Evolutionary conservation across 768 basidiomycete genomes (phyloP).

Genomic region (Mycena polygramma): DNA sequence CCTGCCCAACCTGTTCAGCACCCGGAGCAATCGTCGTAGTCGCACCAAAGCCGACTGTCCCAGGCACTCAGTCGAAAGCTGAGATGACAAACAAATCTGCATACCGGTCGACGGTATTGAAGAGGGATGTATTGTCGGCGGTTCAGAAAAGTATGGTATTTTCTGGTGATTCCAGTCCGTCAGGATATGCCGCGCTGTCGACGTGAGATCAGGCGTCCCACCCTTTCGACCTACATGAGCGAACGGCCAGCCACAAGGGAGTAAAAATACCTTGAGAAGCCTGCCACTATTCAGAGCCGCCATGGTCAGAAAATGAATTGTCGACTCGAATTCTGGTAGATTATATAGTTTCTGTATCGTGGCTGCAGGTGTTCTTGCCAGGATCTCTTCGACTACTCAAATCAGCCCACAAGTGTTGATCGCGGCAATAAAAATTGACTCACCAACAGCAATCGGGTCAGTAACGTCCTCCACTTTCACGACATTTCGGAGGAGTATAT

Average conservation of each 20-base stretch:
- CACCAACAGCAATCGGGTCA: slow-evolving; percentile 91
- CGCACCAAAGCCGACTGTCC: slow-evolving; percentile 42
- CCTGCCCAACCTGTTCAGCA: slow-evolving; percentile 85
- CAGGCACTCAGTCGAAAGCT: slow-evolving; percentile 36
- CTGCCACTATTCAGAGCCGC: slow-evolving; percentile 86
- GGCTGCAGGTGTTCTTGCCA: slow-evolving; percentile 74
- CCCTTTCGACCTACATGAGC: slow-evolving; percentile 62
- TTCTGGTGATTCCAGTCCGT: slow-evolving; percentile 97
- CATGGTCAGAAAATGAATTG: slow-evolving; percentile 91
- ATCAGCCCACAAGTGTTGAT: slow-evolving; percentile 7
- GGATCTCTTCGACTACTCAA: slow-evolving; percentile 85
- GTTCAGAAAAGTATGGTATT: slow-evolving; percentile 88
- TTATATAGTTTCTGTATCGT: slow-evolving; percentile 90
- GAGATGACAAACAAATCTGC: slow-evolving; percentile 21
- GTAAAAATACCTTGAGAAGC: slow-evolving; percentile 75
- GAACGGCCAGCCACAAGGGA: background rate
- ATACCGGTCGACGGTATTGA: slow-evolving; percentile 68
- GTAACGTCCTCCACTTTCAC: slow-evolving; percentile 92
- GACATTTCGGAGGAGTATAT: slow-evolving; percentile 87
- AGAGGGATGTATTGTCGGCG: slow-evolving; percentile 85
- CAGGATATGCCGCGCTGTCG: slow-evolving; percentile 85
- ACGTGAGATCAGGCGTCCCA: slow-evolving; percentile 89
- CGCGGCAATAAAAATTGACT: slow-evolving; percentile 44
- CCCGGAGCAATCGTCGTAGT: slow-evolving; percentile 68
- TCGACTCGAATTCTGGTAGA: slow-evolving; percentile 78